phyloP scores from a whole-genome alignment of 2,329 filamentous ascomycete species.

The Emydomyces testavorans region DNA sequence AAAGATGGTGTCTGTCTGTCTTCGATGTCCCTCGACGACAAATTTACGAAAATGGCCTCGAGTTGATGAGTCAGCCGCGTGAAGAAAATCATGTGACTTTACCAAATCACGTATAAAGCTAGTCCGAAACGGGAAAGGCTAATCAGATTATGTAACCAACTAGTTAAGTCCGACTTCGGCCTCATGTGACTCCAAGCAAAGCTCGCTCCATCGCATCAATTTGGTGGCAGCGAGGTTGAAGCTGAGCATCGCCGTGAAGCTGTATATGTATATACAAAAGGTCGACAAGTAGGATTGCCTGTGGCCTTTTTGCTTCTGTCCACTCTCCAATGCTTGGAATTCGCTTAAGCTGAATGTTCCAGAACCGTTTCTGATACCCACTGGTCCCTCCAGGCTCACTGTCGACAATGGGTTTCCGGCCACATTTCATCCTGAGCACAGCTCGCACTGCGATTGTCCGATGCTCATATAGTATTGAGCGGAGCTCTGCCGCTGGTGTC shows the following conservation, averaged over 20 bases:
- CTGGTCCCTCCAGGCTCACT: constrained; percentile 1
- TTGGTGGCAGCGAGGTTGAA: too few relatives aligned
- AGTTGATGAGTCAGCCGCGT: not conserved
- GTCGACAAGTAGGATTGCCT: too few relatives aligned
- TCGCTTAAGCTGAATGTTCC: not conserved
- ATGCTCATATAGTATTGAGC: not conserved
- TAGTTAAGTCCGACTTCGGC: constrained; percentile 11
- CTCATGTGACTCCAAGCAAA: constrained; percentile 16
- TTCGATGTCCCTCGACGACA: not conserved
- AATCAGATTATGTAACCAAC: too few relatives aligned
- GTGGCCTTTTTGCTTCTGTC: not conserved
- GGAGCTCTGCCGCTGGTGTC: not conserved
- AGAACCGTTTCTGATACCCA: too few relatives aligned
- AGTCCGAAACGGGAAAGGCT: constrained; percentile 13
- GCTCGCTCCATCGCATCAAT: too few relatives aligned
- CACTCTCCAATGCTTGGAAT: not conserved
- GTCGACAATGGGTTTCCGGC: constrained; percentile 30
- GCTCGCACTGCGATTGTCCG: constrained; percentile 14
- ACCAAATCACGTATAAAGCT: constrained; percentile 4
- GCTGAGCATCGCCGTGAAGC: too few relatives aligned
- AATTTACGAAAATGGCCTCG: constrained; percentile 7
- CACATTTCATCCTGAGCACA: constrained; percentile 28
- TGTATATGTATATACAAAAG: too few relatives aligned
- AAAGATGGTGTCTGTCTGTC: not conserved
- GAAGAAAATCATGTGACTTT: not conserved